A percentile compares a stretch with the other conserved stretches of the same genome.
Evolutionary conservation across 2,329 filamentous ascomycete species (phyloP).

Genomic region (Beauveria sp.): DNA sequence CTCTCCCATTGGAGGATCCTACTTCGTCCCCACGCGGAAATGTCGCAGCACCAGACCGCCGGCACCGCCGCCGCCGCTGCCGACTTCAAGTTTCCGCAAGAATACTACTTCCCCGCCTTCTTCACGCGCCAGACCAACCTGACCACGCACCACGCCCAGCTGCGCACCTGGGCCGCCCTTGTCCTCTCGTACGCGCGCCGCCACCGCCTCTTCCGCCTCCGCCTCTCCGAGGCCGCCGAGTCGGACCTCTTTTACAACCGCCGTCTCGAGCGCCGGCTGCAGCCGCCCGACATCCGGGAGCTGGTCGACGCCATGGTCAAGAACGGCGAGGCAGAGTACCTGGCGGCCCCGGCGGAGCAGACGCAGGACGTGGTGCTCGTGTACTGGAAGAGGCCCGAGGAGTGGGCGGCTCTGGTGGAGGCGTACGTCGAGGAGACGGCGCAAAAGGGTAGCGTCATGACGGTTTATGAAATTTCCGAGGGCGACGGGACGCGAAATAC

Average conservation of each 20-base stretch:
- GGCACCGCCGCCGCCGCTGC: conserved; percentile 13
- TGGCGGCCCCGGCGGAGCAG: conserved; percentile 27
- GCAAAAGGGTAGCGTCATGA: conserved; percentile 82
- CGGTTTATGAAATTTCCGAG: conserved; percentile 83
- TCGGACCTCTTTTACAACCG: conserved; percentile 51
- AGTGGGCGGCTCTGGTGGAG: conserved; percentile 78
- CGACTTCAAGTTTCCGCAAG: conserved; percentile 49
- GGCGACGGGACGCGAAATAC: conserved; percentile 71
- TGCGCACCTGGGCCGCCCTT: conserved; percentile 77
- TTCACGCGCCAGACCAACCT: conserved; percentile 74
- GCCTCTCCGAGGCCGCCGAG: conserved; percentile 51
- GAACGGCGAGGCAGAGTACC: conserved; percentile 60
- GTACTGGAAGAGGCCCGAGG: conserved; percentile 80
- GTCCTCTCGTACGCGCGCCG: conserved; percentile 78
- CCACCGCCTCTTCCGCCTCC: conserved; percentile 68
- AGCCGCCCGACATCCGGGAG: conserved; percentile 44
- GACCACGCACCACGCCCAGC: conserved; percentile 65
- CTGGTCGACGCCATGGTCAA: conserved; percentile 52
- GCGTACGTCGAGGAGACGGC: conserved; percentile 81
- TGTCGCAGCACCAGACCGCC: background rate
- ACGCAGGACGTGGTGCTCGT: conserved; percentile 56
- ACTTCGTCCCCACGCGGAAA: background rate
- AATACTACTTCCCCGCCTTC: conserved; percentile 71
- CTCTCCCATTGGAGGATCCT: background rate
- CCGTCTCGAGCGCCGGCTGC: conserved; percentile 43